phyloP scores from a whole-genome alignment of 75 land plant genomes.

The Cryptomeria japonica region DNA sequence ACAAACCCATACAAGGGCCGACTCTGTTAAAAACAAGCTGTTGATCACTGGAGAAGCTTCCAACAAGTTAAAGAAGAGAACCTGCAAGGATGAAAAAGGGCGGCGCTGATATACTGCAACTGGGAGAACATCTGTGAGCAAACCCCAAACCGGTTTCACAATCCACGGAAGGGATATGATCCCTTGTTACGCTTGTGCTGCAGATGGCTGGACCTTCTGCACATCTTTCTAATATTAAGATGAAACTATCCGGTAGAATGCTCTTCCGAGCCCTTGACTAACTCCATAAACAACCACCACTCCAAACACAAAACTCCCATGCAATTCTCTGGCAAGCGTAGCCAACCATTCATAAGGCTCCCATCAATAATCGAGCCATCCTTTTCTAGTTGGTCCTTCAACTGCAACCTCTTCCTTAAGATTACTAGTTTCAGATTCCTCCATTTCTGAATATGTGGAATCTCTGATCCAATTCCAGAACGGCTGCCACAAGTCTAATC shows the following conservation, averaged over 20 bases:
- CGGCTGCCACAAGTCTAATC: background rate
- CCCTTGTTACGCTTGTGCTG: slow-evolving; percentile 39
- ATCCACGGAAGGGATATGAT: slow-evolving; percentile 40
- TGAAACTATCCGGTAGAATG: slow-evolving; percentile 29
- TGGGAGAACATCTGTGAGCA: slow-evolving; percentile 49
- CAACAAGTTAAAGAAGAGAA: background rate
- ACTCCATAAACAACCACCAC: slow-evolving; percentile 47
- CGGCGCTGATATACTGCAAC: slow-evolving; percentile 53
- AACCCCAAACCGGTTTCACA: slow-evolving; percentile 51
- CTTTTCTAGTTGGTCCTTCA: slow-evolving; percentile 28
- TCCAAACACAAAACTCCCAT: slow-evolving; percentile 45
- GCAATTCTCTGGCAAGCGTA: slow-evolving; percentile 41
- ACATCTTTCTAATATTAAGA: slow-evolving; percentile 56
- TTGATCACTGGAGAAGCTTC: background rate
- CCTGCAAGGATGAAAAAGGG: slow-evolving; percentile 52
- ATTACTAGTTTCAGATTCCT: background rate
- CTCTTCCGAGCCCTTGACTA: slow-evolving; percentile 49
- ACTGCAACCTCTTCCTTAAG: background rate
- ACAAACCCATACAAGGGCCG: background rate
- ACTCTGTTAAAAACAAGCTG: background rate
- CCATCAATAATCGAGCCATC: slow-evolving; percentile 19
- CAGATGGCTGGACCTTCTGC: slow-evolving; percentile 48
- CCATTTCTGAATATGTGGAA: background rate
- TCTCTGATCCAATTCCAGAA: background rate
- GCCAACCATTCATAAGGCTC: slow-evolving; percentile 26